Evolutionary conservation across 2,329 filamentous ascomycete genomes (phyloP), one percentile per base, ranked within the genome.

Genomic region (Fusarium clavum): DNA sequence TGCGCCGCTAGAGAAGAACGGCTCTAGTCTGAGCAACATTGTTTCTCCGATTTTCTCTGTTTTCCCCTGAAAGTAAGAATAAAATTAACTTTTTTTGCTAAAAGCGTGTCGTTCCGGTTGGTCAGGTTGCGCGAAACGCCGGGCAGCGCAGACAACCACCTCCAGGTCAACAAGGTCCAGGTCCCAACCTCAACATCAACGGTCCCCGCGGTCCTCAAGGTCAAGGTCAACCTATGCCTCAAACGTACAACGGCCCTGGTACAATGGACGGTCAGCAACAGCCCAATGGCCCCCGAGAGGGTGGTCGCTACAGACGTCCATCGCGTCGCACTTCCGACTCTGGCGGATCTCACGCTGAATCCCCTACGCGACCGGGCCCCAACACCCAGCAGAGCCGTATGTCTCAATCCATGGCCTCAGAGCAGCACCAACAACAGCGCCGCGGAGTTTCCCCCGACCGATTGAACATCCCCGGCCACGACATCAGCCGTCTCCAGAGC

Each of bases 401-500:
- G 11, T 69, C 63, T 43, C 60, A 57, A 53, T 56, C 49, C n/a
- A 69, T 60, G 60, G 64, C 54, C 25, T 63, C 63, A 18, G 68
- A 55, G n/a, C 62, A 49, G n/a, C 65, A 65, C 25, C 69, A 72
- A 1, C 65, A 61, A 43, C 69, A 72, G 60, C 64, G 73, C 22
- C 70, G 69, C 3, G 64, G 57, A 2, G 51, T 63, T 13, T 73
- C 74, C 8, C 73, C 67, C 3, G 60, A 68, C 5, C 62, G 63
- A 32, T 62, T 66, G 25, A 61, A 62, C 38, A 53, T 70, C 7
- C 69, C 70, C 8, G 71, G 72, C 41, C 61, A 59, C 22, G 57
- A 71, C 46, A 81, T 84, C 74, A 77, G 77, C 67, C 82, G 82
- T n/a, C 77, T 84, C 60, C 80, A 83, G 67, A 83, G 80, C 63